These are phyloP conservation scores for Dunaliella primolecta DNA, from an alignment of 139 green algal species.

Conservation along the genomic window DNA sequence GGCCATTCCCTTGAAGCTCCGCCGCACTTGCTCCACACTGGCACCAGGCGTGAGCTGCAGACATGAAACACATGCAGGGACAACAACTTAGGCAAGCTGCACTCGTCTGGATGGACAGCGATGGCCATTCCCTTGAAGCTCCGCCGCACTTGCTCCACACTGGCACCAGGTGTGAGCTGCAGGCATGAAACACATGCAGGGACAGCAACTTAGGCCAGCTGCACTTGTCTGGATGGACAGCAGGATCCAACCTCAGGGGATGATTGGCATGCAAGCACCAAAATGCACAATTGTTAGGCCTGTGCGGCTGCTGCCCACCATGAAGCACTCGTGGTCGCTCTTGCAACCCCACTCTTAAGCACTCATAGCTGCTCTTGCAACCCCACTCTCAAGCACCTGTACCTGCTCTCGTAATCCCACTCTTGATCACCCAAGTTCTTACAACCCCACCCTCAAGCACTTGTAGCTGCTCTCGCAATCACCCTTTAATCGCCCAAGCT, in stretches of 20 bases:
- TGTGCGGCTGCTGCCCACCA: too few relatives aligned
- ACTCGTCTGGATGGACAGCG: constrained; percentile 50
- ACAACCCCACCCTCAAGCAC: too few relatives aligned
- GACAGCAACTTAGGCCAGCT: neutral
- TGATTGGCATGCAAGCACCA: too few relatives aligned
- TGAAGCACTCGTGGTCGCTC: neutral
- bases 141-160: constrained; percentile 18
- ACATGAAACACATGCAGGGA: too few relatives aligned
- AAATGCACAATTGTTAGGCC: too few relatives aligned
- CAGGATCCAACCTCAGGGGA: neutral
- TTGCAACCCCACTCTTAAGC: constrained; percentile 3
- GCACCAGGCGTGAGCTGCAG: constrained; percentile 26
- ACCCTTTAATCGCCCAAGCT: too few relatives aligned
- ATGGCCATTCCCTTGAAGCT: constrained; percentile 38
- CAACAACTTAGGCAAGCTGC: constrained; percentile 20
- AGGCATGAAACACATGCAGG: constrained; percentile 3
- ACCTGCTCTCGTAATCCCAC: constrained; percentile 4
- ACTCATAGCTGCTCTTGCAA: constrained; percentile 10
- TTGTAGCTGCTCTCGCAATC: neutral
- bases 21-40: constrained; percentile 17
- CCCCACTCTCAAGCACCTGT: constrained; percentile 9
- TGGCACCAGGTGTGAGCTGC: constrained; percentile 23
- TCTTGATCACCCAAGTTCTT: too few relatives aligned
- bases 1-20: constrained; percentile 37
- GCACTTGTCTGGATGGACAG: neutral